Evolutionary conservation across 345 rosid genomes (phyloP).

Genomic region (Pistacia integerrima): DNA sequence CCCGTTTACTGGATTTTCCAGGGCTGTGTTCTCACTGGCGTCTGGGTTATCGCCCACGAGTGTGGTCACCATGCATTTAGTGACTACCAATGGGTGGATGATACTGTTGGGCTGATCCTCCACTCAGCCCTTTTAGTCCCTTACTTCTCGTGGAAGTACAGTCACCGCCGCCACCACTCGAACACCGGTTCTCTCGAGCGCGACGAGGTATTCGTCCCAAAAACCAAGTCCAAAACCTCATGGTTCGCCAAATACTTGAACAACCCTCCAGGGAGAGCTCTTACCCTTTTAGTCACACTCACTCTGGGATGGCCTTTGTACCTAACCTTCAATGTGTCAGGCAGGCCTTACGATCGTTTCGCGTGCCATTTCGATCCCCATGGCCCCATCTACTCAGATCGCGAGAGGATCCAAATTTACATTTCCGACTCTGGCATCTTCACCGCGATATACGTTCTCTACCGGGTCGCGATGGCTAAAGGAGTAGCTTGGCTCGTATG

Average conservation of each 20-base stretch:
- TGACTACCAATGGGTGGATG: constrained; percentile 57
- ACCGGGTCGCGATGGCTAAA: constrained; percentile 29
- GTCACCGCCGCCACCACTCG: constrained; percentile 75
- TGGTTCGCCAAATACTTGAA: constrained; percentile 39
- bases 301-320: constrained; percentile 56
- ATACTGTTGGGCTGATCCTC: constrained; percentile 55
- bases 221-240: constrained; percentile 36
- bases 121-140: constrained; percentile 65
- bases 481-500: constrained; percentile 58
- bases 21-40: constrained; percentile 58
- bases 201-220: constrained; percentile 68
- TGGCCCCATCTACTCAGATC: constrained; percentile 50
- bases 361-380: constrained; percentile 52
- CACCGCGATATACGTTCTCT: constrained; percentile 37
- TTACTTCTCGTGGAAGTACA: constrained; percentile 66
- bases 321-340: constrained; percentile 49
- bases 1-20: constrained; percentile 58
- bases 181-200: constrained; percentile 66
- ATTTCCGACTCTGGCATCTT: constrained; percentile 52
- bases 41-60: constrained; percentile 72
- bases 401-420: constrained; percentile 54
- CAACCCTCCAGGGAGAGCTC: constrained; percentile 48
- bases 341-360: constrained; percentile 45
- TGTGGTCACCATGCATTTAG: constrained; percentile 80
- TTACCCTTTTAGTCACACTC: constrained; percentile 35